Evolutionary conservation across 495 filamentous ascomycete genomes (phyloP).

Genomic region (Neurospora terricola): DNA sequence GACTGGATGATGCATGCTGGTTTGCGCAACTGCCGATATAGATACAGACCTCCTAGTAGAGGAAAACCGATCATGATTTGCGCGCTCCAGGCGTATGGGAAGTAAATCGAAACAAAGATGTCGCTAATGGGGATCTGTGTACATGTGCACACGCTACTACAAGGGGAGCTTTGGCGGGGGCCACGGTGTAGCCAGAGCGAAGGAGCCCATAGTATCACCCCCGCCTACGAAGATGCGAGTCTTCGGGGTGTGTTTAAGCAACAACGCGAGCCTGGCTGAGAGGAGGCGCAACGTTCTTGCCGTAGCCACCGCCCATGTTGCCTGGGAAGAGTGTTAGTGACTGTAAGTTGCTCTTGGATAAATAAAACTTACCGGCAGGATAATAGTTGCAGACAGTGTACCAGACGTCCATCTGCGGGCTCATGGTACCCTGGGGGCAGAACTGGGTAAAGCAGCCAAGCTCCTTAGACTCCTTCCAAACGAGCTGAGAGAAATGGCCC

Average conservation of each 20-base stretch:
- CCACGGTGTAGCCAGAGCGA: neutral
- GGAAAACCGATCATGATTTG: neutral
- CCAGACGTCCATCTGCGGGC: constrained; percentile 26
- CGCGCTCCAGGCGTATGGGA: neutral
- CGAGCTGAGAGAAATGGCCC: constrained; percentile 86
- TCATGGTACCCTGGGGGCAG: constrained; percentile 38
- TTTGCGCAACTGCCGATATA: neutral
- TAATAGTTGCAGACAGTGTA: constrained; percentile 89
- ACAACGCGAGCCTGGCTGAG: constrained; percentile 24
- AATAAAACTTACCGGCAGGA: constrained; percentile 46
- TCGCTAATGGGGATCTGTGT: constrained; percentile 5
- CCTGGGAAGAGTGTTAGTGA: constrained; percentile 35
- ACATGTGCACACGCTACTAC: constrained; percentile 22
- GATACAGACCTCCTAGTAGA: neutral
- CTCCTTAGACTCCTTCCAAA: constrained; percentile 64
- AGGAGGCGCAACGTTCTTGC: constrained; percentile 48
- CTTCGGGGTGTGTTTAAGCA: constrained; percentile 12
- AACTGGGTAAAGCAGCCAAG: constrained; percentile 66
- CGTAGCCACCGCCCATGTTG: constrained; percentile 59
- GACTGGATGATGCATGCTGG: neutral
- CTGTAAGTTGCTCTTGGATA: neutral
- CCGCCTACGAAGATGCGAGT: neutral
- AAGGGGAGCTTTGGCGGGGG: constrained; percentile 18
- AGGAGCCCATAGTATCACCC: neutral
- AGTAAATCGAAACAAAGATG: neutral